A percentile compares a stretch with the other conserved stretches of the same genome.
These are phyloP conservation scores for Sugiyamaella smithiae DNA, from an alignment of 805 yeast genomes.

Conservation along the genomic window DNA sequence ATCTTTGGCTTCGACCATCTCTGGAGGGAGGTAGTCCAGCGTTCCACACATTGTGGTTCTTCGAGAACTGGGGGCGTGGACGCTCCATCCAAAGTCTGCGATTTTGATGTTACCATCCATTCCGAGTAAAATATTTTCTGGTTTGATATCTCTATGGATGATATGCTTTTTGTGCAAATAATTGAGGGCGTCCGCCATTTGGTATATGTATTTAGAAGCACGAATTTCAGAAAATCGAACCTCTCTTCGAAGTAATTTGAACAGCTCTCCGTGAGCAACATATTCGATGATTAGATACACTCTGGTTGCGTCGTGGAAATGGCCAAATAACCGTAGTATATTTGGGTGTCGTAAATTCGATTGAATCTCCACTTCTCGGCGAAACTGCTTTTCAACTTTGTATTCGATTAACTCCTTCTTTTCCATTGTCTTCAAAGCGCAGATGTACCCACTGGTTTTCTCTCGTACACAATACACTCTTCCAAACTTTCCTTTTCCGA, in stretches of 20 bases:
- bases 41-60: conserved; percentile 93
- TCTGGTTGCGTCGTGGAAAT: conserved; percentile 75
- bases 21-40: conserved; percentile 91
- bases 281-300: conserved; percentile 85
- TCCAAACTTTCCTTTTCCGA: conserved; percentile 94
- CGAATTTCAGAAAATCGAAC: conserved; percentile 68
- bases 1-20: conserved; percentile 79
- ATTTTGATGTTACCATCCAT: conserved; percentile 74
- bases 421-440: conserved; percentile 90
- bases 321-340: conserved; percentile 77
- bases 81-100: conserved; percentile 97
- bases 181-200: conserved; percentile 74
- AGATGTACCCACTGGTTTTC: conserved; percentile 67
- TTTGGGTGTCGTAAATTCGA: conserved; percentile 70
- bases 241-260: conserved; percentile 61
- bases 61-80: conserved; percentile 56
- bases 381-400: conserved; percentile 78
- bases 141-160: conserved; percentile 91
- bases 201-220: conserved; percentile 70
- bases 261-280: conserved; percentile 82
- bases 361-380: conserved; percentile 91
- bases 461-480: conserved; percentile 87
- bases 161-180: conserved; percentile 78
- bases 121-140: conserved; percentile 83
- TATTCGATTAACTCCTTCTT: conserved; percentile 72